A percentile compares a stretch with the other conserved stretches of the same genome.
Evolutionary conservation across 176 grass and related monocot genomes (phyloP).

Genomic region (Ensete glaucum): DNA sequence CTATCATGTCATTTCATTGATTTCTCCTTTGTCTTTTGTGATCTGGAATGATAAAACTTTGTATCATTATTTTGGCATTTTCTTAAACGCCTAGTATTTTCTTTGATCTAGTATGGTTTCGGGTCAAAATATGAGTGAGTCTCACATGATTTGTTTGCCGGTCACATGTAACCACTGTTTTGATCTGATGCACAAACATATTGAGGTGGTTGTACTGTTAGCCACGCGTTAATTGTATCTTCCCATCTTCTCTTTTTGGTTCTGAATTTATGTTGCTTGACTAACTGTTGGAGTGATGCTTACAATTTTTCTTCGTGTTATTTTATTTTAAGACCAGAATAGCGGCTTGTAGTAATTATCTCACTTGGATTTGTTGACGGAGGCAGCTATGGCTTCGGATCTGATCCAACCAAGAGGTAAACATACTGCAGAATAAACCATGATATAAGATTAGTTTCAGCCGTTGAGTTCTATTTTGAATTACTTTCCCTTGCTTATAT

Average conservation of each 20-base stretch:
- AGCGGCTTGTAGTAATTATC: neutral
- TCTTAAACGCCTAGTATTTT: no score
- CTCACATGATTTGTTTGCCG: neutral
- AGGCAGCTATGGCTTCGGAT: neutral
- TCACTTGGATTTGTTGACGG: neutral
- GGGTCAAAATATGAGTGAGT: neutral
- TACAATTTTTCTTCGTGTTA: neutral
- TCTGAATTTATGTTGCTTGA: neutral
- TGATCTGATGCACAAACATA: neutral
- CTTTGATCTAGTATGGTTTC: neutral
- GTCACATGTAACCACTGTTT: neutral
- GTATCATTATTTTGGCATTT: no score
- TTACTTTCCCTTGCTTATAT: neutral
- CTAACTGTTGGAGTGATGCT: neutral
- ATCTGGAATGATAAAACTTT: no score
- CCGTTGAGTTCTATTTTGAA: neutral
- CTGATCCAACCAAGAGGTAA: slow-evolving; percentile 3
- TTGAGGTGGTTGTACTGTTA: neutral
- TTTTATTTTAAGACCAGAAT: neutral
- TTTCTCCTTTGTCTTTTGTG: no score
- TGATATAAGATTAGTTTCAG: neutral
- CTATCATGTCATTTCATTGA: no score
- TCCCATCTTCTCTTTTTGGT: neutral
- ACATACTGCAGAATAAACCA: neutral
- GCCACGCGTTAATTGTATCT: neutral